Conservation (phyloP, 768 basidiomycete species). For the Pisolithus marmoratus region DNA sequence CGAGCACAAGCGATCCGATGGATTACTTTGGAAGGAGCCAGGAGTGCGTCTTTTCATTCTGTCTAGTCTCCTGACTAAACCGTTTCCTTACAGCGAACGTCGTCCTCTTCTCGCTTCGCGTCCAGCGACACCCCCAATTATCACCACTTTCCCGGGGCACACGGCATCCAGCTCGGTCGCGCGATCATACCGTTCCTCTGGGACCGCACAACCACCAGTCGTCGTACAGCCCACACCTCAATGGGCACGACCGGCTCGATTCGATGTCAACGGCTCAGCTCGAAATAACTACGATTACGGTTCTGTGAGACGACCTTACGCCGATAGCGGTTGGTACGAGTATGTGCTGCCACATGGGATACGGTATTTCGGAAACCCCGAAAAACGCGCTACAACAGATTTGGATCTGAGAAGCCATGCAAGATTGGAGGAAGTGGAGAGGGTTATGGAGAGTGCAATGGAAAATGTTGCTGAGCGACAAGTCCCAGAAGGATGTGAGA, state of each 20-base stretch:
- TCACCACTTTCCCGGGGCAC: conserved; percentile 16
- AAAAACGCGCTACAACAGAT: conserved; percentile 61
- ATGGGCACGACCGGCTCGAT: conserved; percentile 20
- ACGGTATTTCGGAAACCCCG: conserved; percentile 66
- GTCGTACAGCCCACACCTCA: conserved; percentile 25
- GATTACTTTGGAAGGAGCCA: conserved; percentile 8
- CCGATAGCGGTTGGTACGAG: conserved; percentile 63
- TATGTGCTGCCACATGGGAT: conserved; percentile 67
- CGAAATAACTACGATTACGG: conserved; percentile 21
- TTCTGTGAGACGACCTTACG: conserved; percentile 17
- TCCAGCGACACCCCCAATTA: conserved; percentile 24
- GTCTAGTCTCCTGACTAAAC: not conserved
- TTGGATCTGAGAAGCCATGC: conserved; percentile 53
- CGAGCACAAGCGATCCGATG: conserved; percentile 9
- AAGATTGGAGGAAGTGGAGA: conserved; percentile 40
- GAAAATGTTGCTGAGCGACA: conserved; percentile 13
- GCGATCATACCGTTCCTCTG: conserved; percentile 15
- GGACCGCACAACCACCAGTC: conserved; percentile 1
- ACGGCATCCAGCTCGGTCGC: conserved; percentile 19
- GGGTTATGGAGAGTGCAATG: conserved; percentile 18
- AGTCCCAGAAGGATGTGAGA: conserved; percentile 42
- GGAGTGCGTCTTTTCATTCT: conserved; percentile 20
- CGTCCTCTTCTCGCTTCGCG: conserved; percentile 42
- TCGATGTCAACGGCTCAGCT: conserved; percentile 27
- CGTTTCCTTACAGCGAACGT: conserved; percentile 39